Evolutionary conservation across 1,284 basidiomycete species (phyloP), one percentile per base, ranked within the genome.

Genomic region (Phlebopus sp.): DNA sequence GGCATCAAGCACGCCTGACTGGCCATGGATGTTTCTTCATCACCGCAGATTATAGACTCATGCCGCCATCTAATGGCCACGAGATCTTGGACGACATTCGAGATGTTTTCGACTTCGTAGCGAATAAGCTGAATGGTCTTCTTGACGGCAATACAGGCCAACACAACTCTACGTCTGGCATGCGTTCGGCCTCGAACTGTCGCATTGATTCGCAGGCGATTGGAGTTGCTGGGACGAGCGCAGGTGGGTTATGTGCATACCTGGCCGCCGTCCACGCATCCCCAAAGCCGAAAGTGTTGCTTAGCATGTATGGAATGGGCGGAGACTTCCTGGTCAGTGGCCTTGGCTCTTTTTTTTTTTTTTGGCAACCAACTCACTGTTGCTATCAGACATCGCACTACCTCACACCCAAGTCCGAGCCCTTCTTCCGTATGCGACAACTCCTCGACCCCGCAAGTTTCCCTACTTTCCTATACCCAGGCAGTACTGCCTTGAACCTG

Each of bases 221-320:
- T 10, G 75, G 72, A 0, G 81, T 81, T 0, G 69, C 76, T 3
- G 84, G 84, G 1, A 73, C 74, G 13, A 84, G 82, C 53, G 76
- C 81, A 1, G 84, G 83, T 13, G 81, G 81, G 0, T 64, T 79
- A n/a, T 82, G 80, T 52, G 77, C 80, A 1, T 84, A 83, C 57
- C 69, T 85, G 14, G 77, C 81, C 21, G 82, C 75, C 5, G 67
- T 74, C 32, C 75, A 84, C 56, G 70, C 65, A 0, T 54, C 57
- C 0, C 81, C 80, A 0, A 77, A 70, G 50, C 82, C 81, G 0
- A 76, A 68, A 49, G 81, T 74, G 0, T 49, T 84, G 1, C 52
- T 85, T 1, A 78, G 76, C 1, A 52, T 86, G 55, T 86, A 85
- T 59, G 80, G 77, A 0, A 76, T 81, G 74, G 82, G 82, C 15